Evolutionary conservation across 768 basidiomycete genomes (phyloP).

Genomic region (Termitomyces heimii): DNA sequence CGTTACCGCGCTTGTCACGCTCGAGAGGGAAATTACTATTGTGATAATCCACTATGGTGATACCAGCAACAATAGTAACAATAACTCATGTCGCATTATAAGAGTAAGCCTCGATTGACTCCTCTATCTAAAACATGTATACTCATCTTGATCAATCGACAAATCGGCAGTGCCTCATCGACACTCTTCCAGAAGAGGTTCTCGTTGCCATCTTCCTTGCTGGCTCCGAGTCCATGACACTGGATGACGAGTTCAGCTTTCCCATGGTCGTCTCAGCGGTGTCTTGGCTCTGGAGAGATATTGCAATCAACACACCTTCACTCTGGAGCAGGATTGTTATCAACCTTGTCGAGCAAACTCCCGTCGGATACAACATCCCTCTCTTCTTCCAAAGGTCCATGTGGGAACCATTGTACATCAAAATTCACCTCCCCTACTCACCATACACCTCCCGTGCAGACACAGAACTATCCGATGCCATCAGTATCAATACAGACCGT

Average conservation of each 20-base stretch:
- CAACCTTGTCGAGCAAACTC: neutral
- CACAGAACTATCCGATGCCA: neutral
- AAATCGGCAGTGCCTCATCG: neutral
- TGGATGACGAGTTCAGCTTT: neutral
- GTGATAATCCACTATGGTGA: too few species aligned
- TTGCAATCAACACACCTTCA: neutral
- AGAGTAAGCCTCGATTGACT: too few species aligned
- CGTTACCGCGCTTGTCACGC: conserved; percentile 9
- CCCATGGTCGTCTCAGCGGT: neutral
- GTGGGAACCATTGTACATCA: neutral
- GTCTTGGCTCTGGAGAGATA: neutral
- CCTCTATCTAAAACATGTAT: too few species aligned
- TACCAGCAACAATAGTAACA: too few species aligned
- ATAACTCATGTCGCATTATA: too few species aligned
- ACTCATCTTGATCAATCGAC: neutral
- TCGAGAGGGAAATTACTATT: too few species aligned
- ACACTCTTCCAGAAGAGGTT: neutral
- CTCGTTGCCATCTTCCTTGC: neutral
- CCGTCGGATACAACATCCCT: neutral
- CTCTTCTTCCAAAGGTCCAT: neutral
- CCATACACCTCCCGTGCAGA: neutral
- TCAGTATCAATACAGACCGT: neutral
- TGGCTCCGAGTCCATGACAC: neutral
- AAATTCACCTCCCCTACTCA: neutral
- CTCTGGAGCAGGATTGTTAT: neutral